These are phyloP conservation scores for Chlamydomonas reinhardtii DNA, from an alignment of 163 green algal genomes.

Conservation along the genomic window DNA sequence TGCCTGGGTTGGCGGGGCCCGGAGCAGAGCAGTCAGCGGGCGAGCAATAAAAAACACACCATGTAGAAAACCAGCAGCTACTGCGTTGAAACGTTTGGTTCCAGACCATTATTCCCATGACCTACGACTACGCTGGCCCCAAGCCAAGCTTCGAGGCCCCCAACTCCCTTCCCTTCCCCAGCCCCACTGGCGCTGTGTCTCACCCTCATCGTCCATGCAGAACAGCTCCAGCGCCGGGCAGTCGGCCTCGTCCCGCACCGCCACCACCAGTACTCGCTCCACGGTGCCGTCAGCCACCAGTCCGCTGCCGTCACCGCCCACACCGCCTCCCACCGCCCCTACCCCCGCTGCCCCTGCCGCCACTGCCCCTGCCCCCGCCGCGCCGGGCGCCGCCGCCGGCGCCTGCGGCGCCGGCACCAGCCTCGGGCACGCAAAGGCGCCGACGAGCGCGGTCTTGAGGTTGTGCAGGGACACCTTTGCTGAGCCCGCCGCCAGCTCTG, in stretches of 20 bases:
- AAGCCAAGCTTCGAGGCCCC: no score
- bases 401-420: not conserved
- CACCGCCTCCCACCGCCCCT: not conserved
- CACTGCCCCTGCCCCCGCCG: not conserved
- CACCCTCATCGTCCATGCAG: slow-evolving; percentile 43
- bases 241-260: slow-evolving; percentile 21
- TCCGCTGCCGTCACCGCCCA: not conserved
- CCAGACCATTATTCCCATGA: no score
- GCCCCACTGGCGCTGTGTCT: not conserved
- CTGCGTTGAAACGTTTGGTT: no score
- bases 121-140: no score
- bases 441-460: slow-evolving; percentile 41
- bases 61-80: no score
- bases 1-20: not conserved
- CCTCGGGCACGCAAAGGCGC: slow-evolving; percentile 37
- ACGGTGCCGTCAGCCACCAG: slow-evolving; percentile 29
- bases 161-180: not conserved
- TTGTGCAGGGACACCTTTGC: slow-evolving; percentile 33
- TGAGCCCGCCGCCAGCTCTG: slow-evolving; percentile 9
- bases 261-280: slow-evolving; percentile 42
- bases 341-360: not conserved
- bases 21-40: no score
- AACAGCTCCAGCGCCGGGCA: slow-evolving; percentile 36
- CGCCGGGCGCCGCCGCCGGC: not conserved
- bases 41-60: no score